These are phyloP conservation scores for Claviceps africana DNA, from an alignment of 2,329 filamentous ascomycete species.

Conservation along the genomic window DNA sequence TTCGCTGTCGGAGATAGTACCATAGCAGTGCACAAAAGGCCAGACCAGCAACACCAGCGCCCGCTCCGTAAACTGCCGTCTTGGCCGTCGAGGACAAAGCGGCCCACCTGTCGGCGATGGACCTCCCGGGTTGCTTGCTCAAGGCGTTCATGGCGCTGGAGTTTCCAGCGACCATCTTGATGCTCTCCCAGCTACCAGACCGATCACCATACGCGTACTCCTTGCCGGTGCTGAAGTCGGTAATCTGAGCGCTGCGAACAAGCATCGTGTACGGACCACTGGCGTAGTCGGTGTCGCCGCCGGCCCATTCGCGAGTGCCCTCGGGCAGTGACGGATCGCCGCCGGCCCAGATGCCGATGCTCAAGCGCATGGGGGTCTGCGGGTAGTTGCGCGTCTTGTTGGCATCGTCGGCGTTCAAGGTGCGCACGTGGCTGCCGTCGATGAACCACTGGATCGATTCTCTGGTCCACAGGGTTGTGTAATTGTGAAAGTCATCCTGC, in stretches of 20 bases:
- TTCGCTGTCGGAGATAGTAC: slow-evolving; percentile 42
- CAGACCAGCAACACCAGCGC: slow-evolving; percentile 28
- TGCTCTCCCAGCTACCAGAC: slow-evolving; percentile 49
- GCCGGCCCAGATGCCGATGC: slow-evolving; percentile 52
- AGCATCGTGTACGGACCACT: slow-evolving; percentile 60
- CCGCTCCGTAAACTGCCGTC: slow-evolving; percentile 36
- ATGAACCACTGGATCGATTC: slow-evolving; percentile 55
- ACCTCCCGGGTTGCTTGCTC: slow-evolving; percentile 24
- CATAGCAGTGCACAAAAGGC: slow-evolving; percentile 29
- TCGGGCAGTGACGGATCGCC: slow-evolving; percentile 40
- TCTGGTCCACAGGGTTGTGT: slow-evolving; percentile 60
- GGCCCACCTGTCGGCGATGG: slow-evolving; percentile 39
- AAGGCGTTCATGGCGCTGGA: slow-evolving; percentile 38
- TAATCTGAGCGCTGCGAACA: slow-evolving; percentile 43
- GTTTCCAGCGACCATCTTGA: slow-evolving; percentile 41
- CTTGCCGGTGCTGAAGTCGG: slow-evolving; percentile 48
- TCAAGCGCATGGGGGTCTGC: slow-evolving; percentile 62
- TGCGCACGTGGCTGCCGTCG: slow-evolving; percentile 52
- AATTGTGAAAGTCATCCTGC: slow-evolving; percentile 55
- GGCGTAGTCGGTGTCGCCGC: slow-evolving; percentile 52
- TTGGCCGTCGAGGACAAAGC: slow-evolving; percentile 35
- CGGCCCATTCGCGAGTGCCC: slow-evolving; percentile 55
- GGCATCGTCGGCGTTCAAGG: slow-evolving; percentile 45
- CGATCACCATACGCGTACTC: slow-evolving; percentile 52
- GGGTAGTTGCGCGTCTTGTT: slow-evolving; percentile 52